phyloP scores from a whole-genome alignment of 1,139 yeast species.

The Candida buenavistaensis region DNA sequence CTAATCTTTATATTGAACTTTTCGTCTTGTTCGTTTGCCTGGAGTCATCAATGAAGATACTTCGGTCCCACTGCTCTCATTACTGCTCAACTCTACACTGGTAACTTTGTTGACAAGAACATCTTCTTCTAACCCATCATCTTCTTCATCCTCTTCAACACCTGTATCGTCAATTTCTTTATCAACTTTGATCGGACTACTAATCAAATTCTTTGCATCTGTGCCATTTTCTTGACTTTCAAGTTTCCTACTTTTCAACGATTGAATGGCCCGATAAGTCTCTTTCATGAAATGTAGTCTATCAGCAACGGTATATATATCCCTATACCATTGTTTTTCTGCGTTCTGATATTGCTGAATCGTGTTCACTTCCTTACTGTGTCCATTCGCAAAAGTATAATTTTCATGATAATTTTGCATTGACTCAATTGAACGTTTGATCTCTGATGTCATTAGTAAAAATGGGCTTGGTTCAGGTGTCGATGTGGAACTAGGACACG shows the following conservation, averaged over 20 bases:
- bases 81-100: slow-evolving; percentile 1
- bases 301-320: slow-evolving; percentile 26
- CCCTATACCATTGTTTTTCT: slow-evolving; percentile 27
- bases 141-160: slow-evolving; percentile 8
- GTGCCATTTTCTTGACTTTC: not conserved
- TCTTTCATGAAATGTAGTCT: slow-evolving; percentile 33
- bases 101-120: slow-evolving; percentile 5
- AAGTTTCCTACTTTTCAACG: slow-evolving; percentile 21
- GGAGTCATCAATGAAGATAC: slow-evolving; percentile 13
- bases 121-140: slow-evolving; percentile 8
- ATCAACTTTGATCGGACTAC: slow-evolving; percentile 3
- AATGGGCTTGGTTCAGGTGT: not conserved
- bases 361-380: not conserved
- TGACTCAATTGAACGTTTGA: not conserved
- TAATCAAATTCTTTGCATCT: not conserved
- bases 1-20: slow-evolving; percentile 10
- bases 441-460: not conserved
- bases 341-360: slow-evolving; percentile 11
- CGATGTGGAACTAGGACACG: slow-evolving; percentile 6
- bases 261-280: slow-evolving; percentile 27
- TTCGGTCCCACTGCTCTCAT: slow-evolving; percentile 15
- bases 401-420: slow-evolving; percentile 4
- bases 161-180: not conserved
- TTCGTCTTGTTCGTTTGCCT: slow-evolving; percentile 12
- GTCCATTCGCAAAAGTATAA: slow-evolving; percentile 1